A percentile compares a stretch with the other conserved stretches of the same genome.
phyloP scores from a whole-genome alignment of 164 flowering plant species.

The Liquidambar formosana region DNA sequence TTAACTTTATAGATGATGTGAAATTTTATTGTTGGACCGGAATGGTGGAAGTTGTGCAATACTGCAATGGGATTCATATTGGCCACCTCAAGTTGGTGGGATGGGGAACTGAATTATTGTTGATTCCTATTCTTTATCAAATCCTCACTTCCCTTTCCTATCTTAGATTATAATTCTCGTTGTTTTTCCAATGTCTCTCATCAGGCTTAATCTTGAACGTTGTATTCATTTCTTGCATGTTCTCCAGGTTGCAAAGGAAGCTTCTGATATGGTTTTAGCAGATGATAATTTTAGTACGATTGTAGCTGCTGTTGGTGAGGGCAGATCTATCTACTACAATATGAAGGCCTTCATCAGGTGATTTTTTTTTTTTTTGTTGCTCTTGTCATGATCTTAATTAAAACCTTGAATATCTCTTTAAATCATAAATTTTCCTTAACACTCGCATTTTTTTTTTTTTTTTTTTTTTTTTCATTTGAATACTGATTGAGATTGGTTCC shows the following conservation, averaged over 20 bases:
- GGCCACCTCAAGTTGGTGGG: too few relatives aligned
- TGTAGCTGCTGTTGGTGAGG: constrained; percentile 94
- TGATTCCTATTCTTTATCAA: too few relatives aligned
- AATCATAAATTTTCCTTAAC: not conserved
- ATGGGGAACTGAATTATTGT: too few relatives aligned
- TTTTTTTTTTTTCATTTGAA: not conserved
- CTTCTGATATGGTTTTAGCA: constrained; percentile 96
- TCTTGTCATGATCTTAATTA: too few relatives aligned
- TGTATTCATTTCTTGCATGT: not conserved
- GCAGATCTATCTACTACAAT: constrained; percentile 90
- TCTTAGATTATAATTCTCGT: not conserved
- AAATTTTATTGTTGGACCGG: not conserved
- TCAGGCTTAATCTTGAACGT: not conserved
- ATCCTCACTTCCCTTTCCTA: too few relatives aligned
- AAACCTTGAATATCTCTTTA: not conserved
- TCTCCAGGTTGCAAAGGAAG: constrained; percentile 94
- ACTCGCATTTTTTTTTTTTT: too few relatives aligned
- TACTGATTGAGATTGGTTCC: not conserved
- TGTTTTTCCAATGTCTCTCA: not conserved
- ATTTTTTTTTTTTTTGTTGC: not conserved
- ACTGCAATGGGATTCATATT: too few relatives aligned
- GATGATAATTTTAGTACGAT: constrained; percentile 97
- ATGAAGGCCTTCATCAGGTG: constrained; percentile 97
- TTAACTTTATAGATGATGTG: too few relatives aligned
- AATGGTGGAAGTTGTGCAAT: not conserved